Conservation (phyloP, 75 land plant genomes). For the Adiantum capillusveneris region DNA sequence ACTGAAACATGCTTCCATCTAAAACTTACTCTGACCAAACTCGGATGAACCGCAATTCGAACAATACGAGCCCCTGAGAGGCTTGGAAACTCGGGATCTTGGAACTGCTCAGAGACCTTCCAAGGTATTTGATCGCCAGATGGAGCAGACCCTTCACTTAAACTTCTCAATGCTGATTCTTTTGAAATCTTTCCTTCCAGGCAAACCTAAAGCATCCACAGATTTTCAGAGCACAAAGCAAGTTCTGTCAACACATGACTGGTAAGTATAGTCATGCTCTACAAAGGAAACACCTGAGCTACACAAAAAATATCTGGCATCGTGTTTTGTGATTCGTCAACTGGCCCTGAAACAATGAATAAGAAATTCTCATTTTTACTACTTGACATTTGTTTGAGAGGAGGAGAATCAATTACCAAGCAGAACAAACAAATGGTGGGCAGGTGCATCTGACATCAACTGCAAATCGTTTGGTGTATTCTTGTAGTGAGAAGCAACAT, state of each 20-base stretch:
- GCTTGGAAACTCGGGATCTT: slow-evolving; percentile 81
- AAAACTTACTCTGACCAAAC: slow-evolving; percentile 63
- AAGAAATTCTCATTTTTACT: no score
- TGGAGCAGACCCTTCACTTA: slow-evolving; percentile 74
- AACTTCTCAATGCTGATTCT: slow-evolving; percentile 72
- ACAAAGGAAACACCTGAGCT: slow-evolving; percentile 53
- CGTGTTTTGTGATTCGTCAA: slow-evolving; percentile 75
- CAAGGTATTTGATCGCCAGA: slow-evolving; percentile 98
- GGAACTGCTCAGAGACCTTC: slow-evolving; percentile 93
- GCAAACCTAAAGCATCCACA: slow-evolving; percentile 44
- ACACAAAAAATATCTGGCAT: slow-evolving; percentile 96
- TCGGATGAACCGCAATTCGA: slow-evolving; percentile 96
- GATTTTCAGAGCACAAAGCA: no score
- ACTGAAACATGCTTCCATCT: no score
- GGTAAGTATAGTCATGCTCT: background rate
- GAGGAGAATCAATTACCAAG: no score
- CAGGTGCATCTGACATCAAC: slow-evolving; percentile 97
- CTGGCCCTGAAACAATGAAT: slow-evolving; percentile 56
- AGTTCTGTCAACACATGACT: no score
- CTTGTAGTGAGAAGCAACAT: slow-evolving; percentile 98
- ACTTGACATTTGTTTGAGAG: no score
- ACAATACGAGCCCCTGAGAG: slow-evolving; percentile 98
- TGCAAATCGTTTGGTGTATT: slow-evolving; percentile 98
- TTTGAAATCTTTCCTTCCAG: slow-evolving; percentile 88
- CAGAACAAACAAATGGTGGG: slow-evolving; percentile 91